phyloP scores from a whole-genome alignment of 257 asterid genomes.

The Lycium ferocissimum region DNA sequence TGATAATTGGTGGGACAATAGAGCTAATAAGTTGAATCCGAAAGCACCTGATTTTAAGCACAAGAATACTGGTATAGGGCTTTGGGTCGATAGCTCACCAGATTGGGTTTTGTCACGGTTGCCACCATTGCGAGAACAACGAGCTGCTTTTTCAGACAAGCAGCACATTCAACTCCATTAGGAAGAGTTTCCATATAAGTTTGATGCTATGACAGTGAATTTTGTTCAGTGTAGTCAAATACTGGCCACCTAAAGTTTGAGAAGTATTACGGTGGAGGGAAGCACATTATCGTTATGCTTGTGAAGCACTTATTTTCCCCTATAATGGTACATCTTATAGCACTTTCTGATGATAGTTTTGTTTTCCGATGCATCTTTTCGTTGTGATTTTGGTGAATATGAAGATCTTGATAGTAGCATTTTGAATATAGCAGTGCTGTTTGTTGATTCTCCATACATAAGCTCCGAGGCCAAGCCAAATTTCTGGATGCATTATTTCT shows the following conservation, averaged over 20 bases:
- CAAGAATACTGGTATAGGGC: constrained; percentile 56
- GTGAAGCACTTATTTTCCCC: background rate
- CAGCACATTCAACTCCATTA: background rate
- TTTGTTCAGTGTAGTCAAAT: background rate
- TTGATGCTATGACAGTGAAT: background rate
- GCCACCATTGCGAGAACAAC: constrained; percentile 54
- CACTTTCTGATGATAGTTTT: constrained; percentile 13
- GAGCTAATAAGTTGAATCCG: constrained; percentile 48
- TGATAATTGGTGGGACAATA: constrained; percentile 70
- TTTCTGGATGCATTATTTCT: background rate
- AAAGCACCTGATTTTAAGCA: constrained; percentile 70
- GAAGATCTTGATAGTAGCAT: background rate
- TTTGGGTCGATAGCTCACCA: constrained; percentile 63
- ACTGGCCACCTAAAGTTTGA: background rate
- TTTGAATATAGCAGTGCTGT: background rate
- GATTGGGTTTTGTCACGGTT: constrained; percentile 65
- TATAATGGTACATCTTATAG: background rate
- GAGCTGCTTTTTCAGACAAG: constrained; percentile 1
- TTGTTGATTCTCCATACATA: background rate
- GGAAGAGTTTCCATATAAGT: background rate
- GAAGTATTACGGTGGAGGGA: background rate
- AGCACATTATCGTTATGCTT: background rate
- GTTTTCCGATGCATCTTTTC: background rate
- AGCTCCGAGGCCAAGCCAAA: constrained; percentile 1
- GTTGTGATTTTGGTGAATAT: background rate